Base-by-base conservation (phyloP, 169 alveolate species). In the Eimeria mitis region DNA sequence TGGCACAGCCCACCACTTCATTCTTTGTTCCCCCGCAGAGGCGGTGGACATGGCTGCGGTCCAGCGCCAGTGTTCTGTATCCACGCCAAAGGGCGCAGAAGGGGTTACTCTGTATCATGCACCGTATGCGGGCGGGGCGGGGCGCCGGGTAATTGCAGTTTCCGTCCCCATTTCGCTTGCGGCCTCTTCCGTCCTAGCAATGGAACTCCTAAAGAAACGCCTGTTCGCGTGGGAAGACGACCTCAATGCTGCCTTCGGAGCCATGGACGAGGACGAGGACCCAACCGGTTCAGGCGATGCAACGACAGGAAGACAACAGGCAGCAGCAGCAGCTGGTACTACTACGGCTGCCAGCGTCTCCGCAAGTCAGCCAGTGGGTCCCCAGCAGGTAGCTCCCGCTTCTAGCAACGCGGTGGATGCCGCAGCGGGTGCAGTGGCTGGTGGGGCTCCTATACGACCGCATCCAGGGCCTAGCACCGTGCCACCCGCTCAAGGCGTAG, bases 111-210 rank as follows among this genome's bases (percentile, higher is more conserved):
- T 85, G 37, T 85, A 85, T 52, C 92, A 85, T 63, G 92, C 63
- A 59, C 61, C 81, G 65, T n/a, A 49, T 63, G 9, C 81, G 1
- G 92, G 92, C n/a, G 76, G 92, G 47, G 23, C 92, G 65, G 61
- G 81, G n/a, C 92, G 92, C 81, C 59, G 92, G 81, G 79, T 85
- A 23, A 81, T 85, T 68, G 92, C 92, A 31, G 92, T 85, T 31
- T 85, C 92, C n/a, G 79, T 85, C 11, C 92, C 92, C 31, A 49
- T 85, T 63, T 85, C 92, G 25, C 92, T 85, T 61, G 92, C 92
- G 81, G 92, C 92, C 47, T 85, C 92, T 37, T 85, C 92, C 11
- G 79, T 85, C 40, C 21, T 85, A 28, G 92, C 92, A 19, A 85
- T 85, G 92, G 92, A 85, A 65, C 92, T 85, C 52, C 92, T 85